Conservation (phyloP, 1,284 basidiomycete genomes). For the Grifola frondosa region DNA sequence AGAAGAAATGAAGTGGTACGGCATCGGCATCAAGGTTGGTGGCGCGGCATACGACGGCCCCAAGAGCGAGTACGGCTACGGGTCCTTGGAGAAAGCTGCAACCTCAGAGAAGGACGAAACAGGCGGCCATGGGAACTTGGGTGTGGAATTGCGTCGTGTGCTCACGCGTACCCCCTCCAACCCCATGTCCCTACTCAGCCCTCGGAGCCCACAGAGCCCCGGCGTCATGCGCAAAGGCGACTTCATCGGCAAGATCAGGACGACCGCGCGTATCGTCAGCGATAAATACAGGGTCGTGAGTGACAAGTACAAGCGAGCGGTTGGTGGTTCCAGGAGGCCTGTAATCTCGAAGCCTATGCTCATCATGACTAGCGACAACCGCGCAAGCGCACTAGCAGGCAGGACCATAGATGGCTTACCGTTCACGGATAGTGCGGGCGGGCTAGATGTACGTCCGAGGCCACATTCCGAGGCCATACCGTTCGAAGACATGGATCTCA, state of each 20-base stretch:
- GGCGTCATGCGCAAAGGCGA: constrained; percentile 66
- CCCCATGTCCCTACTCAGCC: constrained; percentile 15
- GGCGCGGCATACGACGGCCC: constrained; percentile 14
- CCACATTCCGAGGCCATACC: constrained; percentile 29
- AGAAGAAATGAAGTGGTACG: constrained; percentile 68
- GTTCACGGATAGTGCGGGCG: constrained; percentile 8
- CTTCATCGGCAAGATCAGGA: constrained; percentile 57
- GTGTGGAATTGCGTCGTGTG: constrained; percentile 50
- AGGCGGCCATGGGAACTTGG: constrained; percentile 32
- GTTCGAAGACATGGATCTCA: constrained; percentile 41
- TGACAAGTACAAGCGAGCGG: constrained; percentile 43
- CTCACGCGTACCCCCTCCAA: constrained; percentile 35
- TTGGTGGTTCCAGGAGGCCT: constrained; percentile 38
- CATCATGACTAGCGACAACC: constrained; percentile 25
- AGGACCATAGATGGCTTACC: constrained; percentile 19
- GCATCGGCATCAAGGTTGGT: constrained; percentile 43
- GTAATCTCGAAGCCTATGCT: constrained; percentile 31
- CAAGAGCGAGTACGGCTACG: constrained; percentile 25
- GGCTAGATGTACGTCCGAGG: constrained; percentile 2
- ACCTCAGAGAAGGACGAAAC: background rate
- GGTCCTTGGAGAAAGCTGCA: constrained; percentile 15
- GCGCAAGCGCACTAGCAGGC: constrained; percentile 12
- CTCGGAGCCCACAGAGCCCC: constrained; percentile 35
- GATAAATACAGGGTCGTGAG: constrained; percentile 47
- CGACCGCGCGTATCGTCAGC: constrained; percentile 67